Base-by-base conservation (phyloP, 495 filamentous ascomycete genomes). In the Aspergillus kassunensis region DNA sequence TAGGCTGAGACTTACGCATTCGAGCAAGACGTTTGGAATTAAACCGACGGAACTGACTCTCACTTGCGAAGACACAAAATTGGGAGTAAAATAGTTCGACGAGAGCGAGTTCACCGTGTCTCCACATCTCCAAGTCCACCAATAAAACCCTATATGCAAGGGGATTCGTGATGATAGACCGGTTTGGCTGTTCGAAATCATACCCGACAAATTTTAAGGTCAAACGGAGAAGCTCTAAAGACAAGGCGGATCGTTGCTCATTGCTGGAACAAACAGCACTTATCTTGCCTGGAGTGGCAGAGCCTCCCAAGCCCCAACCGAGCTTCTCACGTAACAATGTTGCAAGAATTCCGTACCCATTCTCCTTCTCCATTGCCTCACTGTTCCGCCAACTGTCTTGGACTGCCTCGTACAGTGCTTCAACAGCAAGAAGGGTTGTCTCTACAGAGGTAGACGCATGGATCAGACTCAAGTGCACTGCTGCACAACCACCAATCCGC, bases 301-400 rank as follows among this genome's bases (percentile, higher is more conserved):
- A 49, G 47, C 49, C 57, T 41, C 59, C 52, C 64, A 68, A 21
- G 51, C 69, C 51, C 62, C 73, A 59, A 54, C 74, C 67, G 75
- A 96, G 70, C 64, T 95, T 96, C 23, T 85, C 82, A 20, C 88
- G 82, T 9, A 97, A 66, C 13, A 95, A 65, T 49, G 80, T 78
- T 40, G 85, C 88, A 27, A 97, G 73, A n/a, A 97, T 86, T 12
- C 87, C 86, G 64, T 95, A 98, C 10, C 91, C 93, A 60, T 91
- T 95, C 49, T 95, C 91, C 62, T 84, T 84, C 68, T 98, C 93
- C 90, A 98, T 95, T 42, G 92, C 91, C 68, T 98, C 93, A 59
- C 95, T 97, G 56, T 97, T 97, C 57, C 93, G 82, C 93, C 93
- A 98, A 64, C 85, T 96, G 41, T 86, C 84, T 60, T 87, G 82